Conservation (phyloP, 768 basidiomycete genomes). For the Zangia roseola region DNA sequence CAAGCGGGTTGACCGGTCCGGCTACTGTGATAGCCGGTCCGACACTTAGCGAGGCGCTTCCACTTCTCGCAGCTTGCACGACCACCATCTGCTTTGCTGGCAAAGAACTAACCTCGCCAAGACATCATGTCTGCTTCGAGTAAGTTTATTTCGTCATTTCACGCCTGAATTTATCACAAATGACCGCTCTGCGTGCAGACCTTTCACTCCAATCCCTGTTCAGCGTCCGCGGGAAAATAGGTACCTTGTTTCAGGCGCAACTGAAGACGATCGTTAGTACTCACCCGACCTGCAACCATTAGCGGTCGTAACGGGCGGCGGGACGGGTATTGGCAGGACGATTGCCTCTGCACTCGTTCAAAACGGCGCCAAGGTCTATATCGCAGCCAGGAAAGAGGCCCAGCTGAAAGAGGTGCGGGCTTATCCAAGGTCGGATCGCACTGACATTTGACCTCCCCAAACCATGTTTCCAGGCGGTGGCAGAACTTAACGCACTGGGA, state of each 20-base stretch:
- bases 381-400: slow-evolving; percentile 79
- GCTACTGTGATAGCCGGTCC: neutral
- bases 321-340: slow-evolving; percentile 81
- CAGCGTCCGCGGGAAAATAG: slow-evolving; percentile 68
- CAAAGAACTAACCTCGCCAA: neutral
- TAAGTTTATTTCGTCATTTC: neutral
- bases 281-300: neutral
- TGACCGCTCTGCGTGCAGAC: slow-evolving; percentile 29
- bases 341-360: slow-evolving; percentile 80
- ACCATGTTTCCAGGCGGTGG: slow-evolving; percentile 39
- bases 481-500: slow-evolving; percentile 58
- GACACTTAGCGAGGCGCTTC: too few species aligned
- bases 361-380: slow-evolving; percentile 89
- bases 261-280: neutral
- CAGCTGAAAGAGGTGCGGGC: slow-evolving; percentile 74
- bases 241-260: slow-evolving; percentile 32
- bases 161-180: neutral
- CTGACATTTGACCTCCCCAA: neutral
- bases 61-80: too few species aligned
- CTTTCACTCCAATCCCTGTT: slow-evolving; percentile 56
- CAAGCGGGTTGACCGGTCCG: neutral
- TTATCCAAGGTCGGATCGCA: too few species aligned
- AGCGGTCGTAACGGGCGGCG: slow-evolving; percentile 83
- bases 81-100: too few species aligned
- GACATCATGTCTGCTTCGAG: slow-evolving; percentile 15